phyloP scores from a whole-genome alignment of 2,329 filamentous ascomycete species.

The Monosporascus sp. region DNA sequence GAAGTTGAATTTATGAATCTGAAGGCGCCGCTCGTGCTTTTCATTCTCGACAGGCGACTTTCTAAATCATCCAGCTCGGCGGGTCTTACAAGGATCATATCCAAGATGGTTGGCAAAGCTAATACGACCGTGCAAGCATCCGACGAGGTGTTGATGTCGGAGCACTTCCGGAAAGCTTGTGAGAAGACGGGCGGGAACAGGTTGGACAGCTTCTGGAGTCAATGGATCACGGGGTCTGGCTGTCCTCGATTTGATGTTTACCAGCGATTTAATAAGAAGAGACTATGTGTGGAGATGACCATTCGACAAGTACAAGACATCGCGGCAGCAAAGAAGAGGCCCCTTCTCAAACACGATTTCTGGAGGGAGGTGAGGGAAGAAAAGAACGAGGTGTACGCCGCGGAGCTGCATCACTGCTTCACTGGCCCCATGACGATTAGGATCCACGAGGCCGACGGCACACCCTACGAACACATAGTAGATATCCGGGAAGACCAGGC shows the following conservation, averaged over 20 bases:
- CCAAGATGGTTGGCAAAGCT: slow-evolving; percentile 77
- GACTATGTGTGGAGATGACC: slow-evolving; percentile 86
- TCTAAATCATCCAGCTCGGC: slow-evolving; percentile 82
- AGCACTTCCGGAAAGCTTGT: slow-evolving; percentile 74
- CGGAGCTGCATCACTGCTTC: slow-evolving; percentile 71
- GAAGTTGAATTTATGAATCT: slow-evolving; percentile 85
- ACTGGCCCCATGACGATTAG: slow-evolving; percentile 96
- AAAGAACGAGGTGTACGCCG: slow-evolving; percentile 61
- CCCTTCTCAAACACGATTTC: slow-evolving; percentile 68
- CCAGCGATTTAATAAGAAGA: slow-evolving; percentile 96
- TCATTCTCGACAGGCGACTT: slow-evolving; percentile 86
- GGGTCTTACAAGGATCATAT: slow-evolving; percentile 80
- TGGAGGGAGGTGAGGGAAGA: slow-evolving; percentile 81
- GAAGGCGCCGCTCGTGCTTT: slow-evolving; percentile 86
- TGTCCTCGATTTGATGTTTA: slow-evolving; percentile 83
- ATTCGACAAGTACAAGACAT: slow-evolving; percentile 69
- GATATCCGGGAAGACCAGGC: slow-evolving; percentile 85
- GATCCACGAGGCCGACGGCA: slow-evolving; percentile 96
- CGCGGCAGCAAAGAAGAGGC: slow-evolving; percentile 38
- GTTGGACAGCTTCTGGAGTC: slow-evolving; percentile 84
- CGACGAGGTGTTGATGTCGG: slow-evolving; percentile 68
- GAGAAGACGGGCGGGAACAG: slow-evolving; percentile 85
- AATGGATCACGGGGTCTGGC: slow-evolving; percentile 86
- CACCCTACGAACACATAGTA: slow-evolving; percentile 95
- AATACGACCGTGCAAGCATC: slow-evolving; percentile 58